Evolutionary conservation across 2,329 filamentous ascomycete species (phyloP), one percentile per base, ranked within the genome.

Genomic region (Eutypella sp.): DNA sequence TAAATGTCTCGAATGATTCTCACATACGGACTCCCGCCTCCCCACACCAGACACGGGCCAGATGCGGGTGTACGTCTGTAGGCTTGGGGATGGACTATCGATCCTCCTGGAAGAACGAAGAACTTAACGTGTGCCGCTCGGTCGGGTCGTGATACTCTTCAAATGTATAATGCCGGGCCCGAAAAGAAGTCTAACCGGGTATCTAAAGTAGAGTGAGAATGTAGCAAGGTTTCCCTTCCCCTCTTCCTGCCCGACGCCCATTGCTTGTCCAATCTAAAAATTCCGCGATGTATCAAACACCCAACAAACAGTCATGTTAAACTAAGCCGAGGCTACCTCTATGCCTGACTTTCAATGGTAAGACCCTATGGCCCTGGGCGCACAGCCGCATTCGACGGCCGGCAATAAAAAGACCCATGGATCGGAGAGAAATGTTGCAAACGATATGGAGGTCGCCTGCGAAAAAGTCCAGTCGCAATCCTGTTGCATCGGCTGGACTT

Each of bases 111-210:
- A n/a, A n/a, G n/a, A n/a, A n/a, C n/a, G n/a, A n/a, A n/a, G n/a
- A n/a, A n/a, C n/a, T n/a, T n/a, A n/a, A n/a, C n/a, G n/a, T n/a
- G n/a, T n/a, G n/a, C n/a, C n/a, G n/a, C n/a, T n/a, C 10, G 36
- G 8, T 39, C n/a, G n/a, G n/a, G n/a, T n/a, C n/a, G n/a, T n/a
- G n/a, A n/a, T n/a, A n/a, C 36, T 40, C 15, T 37, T 34, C 23
- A 47, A 31, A 25, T 47, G 47, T 46, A 43, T 29, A 55, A 51
- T 55, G 46, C 52, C 50, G 45, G 47, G 49, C 54, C 55, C 53
- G 56, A 60, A 55, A 51, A 49, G 50, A 63, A 61, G 52, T 60
- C 63, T 66, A 66, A 60, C 61, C 62, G 62, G 63, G 63, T 66
- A 66, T 66, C 63, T 65, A 64, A 59, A 58, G 61, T 49, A 45